These are phyloP conservation scores for Puya raimondii DNA, from an alignment of 176 grass and related monocot genomes.

Conservation along the genomic window DNA sequence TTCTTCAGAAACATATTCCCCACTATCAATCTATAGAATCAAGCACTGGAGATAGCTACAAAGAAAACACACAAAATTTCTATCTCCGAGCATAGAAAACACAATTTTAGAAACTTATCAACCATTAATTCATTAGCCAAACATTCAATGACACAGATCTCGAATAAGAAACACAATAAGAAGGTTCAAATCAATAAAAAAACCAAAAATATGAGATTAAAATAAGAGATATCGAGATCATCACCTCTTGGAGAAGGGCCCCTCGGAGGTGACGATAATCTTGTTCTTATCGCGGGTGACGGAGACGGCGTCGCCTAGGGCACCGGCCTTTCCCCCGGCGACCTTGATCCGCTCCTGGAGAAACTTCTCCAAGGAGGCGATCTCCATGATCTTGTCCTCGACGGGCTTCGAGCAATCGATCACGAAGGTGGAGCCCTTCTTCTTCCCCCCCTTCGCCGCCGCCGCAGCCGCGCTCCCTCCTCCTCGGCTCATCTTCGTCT, in stretches of 20 bases:
- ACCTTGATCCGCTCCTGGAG: conserved; percentile 26
- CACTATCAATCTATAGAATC: too few relatives aligned
- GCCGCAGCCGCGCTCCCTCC: neutral
- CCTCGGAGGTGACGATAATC: conserved; percentile 7
- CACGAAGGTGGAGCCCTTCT: conserved; percentile 5
- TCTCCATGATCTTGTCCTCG: conserved; percentile 17
- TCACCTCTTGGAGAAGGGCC: conserved; percentile 8
- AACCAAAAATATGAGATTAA: neutral
- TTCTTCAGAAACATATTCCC: too few relatives aligned
- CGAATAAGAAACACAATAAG: neutral
- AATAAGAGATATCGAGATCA: neutral
- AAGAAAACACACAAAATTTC: too few relatives aligned
- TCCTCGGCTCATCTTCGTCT: conserved; percentile 2
- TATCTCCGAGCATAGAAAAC: too few relatives aligned
- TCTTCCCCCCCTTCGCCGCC: neutral
- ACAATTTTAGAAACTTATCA: too few relatives aligned
- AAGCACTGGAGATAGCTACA: too few relatives aligned
- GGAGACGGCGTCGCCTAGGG: conserved; percentile 5
- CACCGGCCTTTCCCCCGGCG: conserved; percentile 14
- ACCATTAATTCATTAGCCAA: too few relatives aligned
- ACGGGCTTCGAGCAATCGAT: conserved; percentile 5
- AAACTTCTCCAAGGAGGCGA: conserved; percentile 19
- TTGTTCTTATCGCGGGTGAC: conserved; percentile 5
- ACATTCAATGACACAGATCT: too few relatives aligned
- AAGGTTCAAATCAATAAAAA: neutral